Conservation (phyloP, 1,284 basidiomycete genomes). For the Rhodotorula sp. region DNA sequence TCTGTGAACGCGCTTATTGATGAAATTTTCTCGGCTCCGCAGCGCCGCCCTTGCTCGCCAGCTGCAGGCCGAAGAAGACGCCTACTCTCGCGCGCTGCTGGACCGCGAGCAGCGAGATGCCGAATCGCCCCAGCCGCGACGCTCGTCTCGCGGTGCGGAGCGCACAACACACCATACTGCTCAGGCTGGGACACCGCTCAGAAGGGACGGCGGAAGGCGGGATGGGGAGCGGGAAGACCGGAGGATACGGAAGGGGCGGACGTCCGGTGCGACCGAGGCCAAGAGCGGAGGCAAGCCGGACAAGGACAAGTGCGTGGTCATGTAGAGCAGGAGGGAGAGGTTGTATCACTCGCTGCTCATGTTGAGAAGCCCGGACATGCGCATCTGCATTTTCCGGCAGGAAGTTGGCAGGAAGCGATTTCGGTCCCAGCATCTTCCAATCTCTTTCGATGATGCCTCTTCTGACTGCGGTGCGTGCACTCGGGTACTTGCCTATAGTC, state of each 20-base stretch:
- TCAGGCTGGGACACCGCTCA: background rate
- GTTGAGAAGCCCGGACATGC: too few species aligned
- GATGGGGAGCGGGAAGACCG: background rate
- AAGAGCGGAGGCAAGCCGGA: constrained; percentile 15
- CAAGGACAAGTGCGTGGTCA: constrained; percentile 34
- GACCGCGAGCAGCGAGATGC: too few species aligned
- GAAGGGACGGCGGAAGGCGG: background rate
- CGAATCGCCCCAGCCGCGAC: background rate
- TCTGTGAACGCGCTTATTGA: too few species aligned
- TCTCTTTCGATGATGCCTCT: too few species aligned
- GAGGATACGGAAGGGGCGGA: background rate
- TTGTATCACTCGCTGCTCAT: background rate
- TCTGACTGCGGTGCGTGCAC: too few species aligned
- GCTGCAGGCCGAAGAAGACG: constrained; percentile 73
- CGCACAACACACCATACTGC: background rate
- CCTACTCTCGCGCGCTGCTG: background rate
- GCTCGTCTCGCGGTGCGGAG: background rate
- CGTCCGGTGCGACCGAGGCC: background rate
- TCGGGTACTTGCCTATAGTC: too few species aligned
- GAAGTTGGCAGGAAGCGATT: too few species aligned
- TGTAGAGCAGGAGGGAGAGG: constrained; percentile 6
- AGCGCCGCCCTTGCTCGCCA: constrained; percentile 67
- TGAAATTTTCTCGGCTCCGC: background rate
- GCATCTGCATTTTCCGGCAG: background rate
- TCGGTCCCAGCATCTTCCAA: too few species aligned